phyloP scores from a whole-genome alignment of 2,329 filamentous ascomycete species.

The Sclerotinia glacialis region DNA sequence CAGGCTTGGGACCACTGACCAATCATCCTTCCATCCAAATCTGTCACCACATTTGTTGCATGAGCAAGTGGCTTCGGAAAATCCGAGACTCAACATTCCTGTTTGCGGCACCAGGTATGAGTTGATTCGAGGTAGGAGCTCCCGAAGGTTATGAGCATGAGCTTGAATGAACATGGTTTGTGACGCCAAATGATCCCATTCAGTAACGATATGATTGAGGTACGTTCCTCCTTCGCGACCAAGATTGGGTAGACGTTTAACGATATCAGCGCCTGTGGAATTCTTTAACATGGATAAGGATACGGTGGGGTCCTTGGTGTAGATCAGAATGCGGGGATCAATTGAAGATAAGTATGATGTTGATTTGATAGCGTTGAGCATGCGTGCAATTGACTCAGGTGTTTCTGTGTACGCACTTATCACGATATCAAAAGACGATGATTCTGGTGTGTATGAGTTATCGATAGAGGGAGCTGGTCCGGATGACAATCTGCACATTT shows the following conservation, averaged over 20 bases:
- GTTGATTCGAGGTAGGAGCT: conserved; percentile 42
- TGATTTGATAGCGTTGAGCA: conserved; percentile 29
- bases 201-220: conserved; percentile 46
- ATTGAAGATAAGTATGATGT: conserved; percentile 29
- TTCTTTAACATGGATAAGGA: conserved; percentile 28
- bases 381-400: conserved; percentile 26
- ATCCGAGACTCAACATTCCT: conserved; percentile 48
- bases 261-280: conserved; percentile 30
- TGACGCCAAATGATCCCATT: conserved; percentile 46
- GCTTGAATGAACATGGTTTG: conserved; percentile 51
- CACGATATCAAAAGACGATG: conserved; percentile 35
- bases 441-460: conserved; percentile 21
- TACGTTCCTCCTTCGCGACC: conserved; percentile 50
- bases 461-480: conserved; percentile 26
- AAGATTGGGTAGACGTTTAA: conserved; percentile 40
- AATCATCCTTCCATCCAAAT: conserved; percentile 43
- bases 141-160: conserved; percentile 43
- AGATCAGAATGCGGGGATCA: conserved; percentile 31
- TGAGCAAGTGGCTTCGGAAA: conserved; percentile 40
- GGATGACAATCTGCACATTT: not conserved
- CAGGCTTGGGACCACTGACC: conserved; percentile 40
- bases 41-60: conserved; percentile 43
- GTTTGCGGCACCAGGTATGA: conserved; percentile 45
- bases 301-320: conserved; percentile 32
- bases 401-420: conserved; percentile 34